Evolutionary conservation across 2,329 filamentous ascomycete species (phyloP).

Genomic region (Phaeophleospora eucalypticola): DNA sequence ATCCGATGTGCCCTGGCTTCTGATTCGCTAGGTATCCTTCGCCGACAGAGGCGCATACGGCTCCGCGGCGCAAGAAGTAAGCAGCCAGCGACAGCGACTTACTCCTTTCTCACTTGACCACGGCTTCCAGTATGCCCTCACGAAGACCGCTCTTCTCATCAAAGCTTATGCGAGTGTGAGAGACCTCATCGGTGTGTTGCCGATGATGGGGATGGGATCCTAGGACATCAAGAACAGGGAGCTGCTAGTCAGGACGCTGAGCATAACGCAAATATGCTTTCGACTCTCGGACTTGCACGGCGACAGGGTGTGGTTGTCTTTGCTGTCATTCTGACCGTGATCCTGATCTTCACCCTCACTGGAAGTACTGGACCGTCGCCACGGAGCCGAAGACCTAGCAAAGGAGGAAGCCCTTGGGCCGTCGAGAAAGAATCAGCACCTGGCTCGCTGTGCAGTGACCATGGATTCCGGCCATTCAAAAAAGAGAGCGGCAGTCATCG

Average conservation of each 20-base stretch:
- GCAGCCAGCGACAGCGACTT: background rate
- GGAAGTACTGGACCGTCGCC: background rate
- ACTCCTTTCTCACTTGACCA: background rate
- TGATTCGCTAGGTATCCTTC: background rate
- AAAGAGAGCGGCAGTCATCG: conserved; percentile 28
- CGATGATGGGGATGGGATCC: background rate
- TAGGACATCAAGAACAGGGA: background rate
- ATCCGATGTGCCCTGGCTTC: background rate
- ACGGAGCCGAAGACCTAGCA: too few relatives aligned
- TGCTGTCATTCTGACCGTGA: background rate
- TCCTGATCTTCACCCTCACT: background rate
- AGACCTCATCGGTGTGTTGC: too few relatives aligned
- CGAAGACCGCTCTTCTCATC: too few relatives aligned
- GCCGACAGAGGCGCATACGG: background rate
- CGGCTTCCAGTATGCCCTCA: too few relatives aligned
- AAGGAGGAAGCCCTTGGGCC: too few relatives aligned
- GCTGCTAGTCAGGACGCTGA: background rate
- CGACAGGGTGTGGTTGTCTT: background rate
- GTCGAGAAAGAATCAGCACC: background rate
- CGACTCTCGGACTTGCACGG: background rate
- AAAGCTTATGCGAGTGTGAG: too few relatives aligned
- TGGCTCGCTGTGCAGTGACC: background rate
- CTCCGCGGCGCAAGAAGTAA: too few relatives aligned
- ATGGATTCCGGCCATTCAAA: background rate
- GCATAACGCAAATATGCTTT: background rate